These are phyloP conservation scores for Moringa oleifera DNA, from an alignment of 345 rosid species.

Conservation along the genomic window DNA sequence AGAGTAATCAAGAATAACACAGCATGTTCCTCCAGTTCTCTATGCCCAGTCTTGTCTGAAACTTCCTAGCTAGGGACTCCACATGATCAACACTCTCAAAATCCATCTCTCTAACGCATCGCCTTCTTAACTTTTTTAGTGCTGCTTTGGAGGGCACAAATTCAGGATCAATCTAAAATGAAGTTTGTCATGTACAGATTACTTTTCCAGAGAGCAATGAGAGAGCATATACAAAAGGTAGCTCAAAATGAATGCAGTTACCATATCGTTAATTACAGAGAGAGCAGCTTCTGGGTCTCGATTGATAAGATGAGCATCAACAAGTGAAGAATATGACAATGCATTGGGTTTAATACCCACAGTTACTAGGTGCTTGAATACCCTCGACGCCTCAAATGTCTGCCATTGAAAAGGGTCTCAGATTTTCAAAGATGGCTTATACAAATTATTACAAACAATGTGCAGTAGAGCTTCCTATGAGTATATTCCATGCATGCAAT, in stretches of 20 bases:
- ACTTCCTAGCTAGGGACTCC: constrained; percentile 46
- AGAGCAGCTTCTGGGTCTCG: constrained; percentile 82
- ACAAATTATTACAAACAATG: constrained; percentile 1
- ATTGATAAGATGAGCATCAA: constrained; percentile 85
- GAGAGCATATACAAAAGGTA: not conserved
- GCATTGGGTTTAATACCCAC: constrained; percentile 82
- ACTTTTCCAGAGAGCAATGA: not conserved
- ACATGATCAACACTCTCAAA: constrained; percentile 54
- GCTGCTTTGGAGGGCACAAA: constrained; percentile 72
- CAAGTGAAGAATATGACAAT: constrained; percentile 67
- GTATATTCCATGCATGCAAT: not conserved
- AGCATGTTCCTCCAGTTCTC: constrained; percentile 72
- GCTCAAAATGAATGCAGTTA: constrained; percentile 22
- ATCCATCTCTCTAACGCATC: constrained; percentile 81
- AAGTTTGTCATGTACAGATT: constrained; percentile 9
- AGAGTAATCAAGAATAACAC: constrained; percentile 65
- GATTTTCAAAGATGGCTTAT: constrained; percentile 13
- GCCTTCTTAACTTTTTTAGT: constrained; percentile 73
- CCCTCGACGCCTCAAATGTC: constrained; percentile 84
- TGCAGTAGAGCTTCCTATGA: not conserved
- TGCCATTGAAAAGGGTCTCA: constrained; percentile 27
- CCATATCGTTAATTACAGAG: constrained; percentile 65
- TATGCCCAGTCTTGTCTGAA: constrained; percentile 50
- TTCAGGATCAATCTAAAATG: constrained; percentile 61
- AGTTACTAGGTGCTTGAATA: constrained; percentile 69